Evolutionary conservation across 495 filamentous ascomycete genomes (phyloP), one percentile per base, ranked within the genome.

Genomic region (Neurospora sp.): DNA sequence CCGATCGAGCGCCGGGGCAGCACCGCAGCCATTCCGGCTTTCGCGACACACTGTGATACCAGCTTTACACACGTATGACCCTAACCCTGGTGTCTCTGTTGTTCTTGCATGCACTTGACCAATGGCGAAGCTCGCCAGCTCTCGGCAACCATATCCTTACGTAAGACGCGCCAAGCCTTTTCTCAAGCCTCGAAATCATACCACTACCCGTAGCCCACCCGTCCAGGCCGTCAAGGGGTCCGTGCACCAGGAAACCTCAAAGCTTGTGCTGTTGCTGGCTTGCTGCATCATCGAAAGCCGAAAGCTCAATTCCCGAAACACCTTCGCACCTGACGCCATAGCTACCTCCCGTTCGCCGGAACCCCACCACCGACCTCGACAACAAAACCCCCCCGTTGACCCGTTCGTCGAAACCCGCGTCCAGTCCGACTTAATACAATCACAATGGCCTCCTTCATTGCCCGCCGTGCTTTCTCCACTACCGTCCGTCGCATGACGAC

Each of bases 391-490:
- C 72, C 62, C 70, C 77, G 38, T 18, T 35, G 69, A 70, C 71
- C 48, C 72, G 37, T 44, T 46, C 48, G 39, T 39, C 62, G 27
- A 66, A 66, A 66, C 54, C 27, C 12, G 54, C 41, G 37, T 39
- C 40, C 31, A 48, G 37, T 70, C 72, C 38, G 39, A 31, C 35
- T 70, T 12, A 48, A 41, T 70, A 66, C 73, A 69, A 27, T 74
- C 79, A 73, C 75, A 74, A 86, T 86, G 84, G 82, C 85, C 70
- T 84, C 85, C 77, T 41, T 85, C 70, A 80, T 85, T 71, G 81
- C 85, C 70, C 84, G 85, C 77, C 77, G 84, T 70, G 84, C 83
- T 73, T 85, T 86, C 76, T 80, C 80, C 73, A 86, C 84, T 73
- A 80, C 83, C 54, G 76, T 80, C 75, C 84, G 85, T 71, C 84